phyloP scores from a whole-genome alignment of 805 yeast species.

The Starmerella riodocensis region DNA sequence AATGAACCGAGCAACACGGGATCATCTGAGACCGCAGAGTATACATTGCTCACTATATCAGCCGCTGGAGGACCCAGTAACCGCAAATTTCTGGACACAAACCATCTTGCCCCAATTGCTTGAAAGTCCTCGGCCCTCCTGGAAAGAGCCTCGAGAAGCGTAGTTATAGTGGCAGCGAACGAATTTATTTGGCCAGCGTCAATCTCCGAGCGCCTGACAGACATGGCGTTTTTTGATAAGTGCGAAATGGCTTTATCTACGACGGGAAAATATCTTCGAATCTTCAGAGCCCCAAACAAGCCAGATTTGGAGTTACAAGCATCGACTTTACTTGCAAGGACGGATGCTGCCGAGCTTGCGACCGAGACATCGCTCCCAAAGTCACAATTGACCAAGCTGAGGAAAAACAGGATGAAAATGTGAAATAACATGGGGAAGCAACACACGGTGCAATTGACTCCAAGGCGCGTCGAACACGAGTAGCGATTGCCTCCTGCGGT shows the following conservation, averaged over 20 bases:
- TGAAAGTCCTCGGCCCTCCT: background rate
- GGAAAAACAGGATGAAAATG: too few relatives aligned
- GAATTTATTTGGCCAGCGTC: background rate
- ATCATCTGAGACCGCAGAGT: background rate
- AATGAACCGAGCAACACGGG: background rate
- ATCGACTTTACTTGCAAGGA: background rate
- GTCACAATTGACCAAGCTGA: background rate
- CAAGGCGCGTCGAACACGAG: too few relatives aligned
- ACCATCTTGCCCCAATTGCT: background rate
- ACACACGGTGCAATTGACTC: too few relatives aligned
- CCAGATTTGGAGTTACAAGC: background rate
- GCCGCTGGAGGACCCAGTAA: background rate
- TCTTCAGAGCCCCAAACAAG: background rate
- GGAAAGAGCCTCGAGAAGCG: background rate
- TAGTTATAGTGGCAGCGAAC: background rate
- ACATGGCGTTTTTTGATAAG: background rate
- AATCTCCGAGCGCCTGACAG: background rate
- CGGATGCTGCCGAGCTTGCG: slow-evolving; percentile 1
- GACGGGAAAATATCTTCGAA: background rate
- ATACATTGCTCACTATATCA: background rate
- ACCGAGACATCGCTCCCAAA: background rate
- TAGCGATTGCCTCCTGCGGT: too few relatives aligned
- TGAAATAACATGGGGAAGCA: too few relatives aligned
- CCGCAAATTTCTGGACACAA: background rate
- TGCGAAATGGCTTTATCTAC: background rate